phyloP scores from a whole-genome alignment of 2,329 filamentous ascomycete species.

The Alternaria sp. region DNA sequence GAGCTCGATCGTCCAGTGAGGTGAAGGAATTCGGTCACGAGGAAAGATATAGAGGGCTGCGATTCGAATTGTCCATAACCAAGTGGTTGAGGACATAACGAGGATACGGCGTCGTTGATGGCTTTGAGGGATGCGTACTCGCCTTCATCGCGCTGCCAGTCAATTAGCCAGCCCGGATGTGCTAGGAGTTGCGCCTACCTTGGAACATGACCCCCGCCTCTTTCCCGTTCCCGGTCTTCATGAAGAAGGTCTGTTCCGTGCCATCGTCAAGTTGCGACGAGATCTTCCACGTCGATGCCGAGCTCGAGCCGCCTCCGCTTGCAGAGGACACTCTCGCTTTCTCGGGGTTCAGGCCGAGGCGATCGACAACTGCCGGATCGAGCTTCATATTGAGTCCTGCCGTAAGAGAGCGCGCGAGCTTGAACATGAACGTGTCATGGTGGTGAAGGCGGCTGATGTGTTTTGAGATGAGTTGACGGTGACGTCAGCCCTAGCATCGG shows the following conservation, averaged over 20 bases:
- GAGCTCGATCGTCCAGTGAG: conserved; percentile 44
- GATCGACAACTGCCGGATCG: conserved; percentile 69
- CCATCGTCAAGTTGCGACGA: conserved; percentile 58
- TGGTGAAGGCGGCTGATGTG: background rate
- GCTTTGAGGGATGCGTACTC: conserved; percentile 87
- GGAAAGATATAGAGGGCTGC: conserved; percentile 59
- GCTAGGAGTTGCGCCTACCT: conserved; percentile 53
- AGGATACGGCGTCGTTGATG: conserved; percentile 74
- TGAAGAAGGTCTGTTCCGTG: conserved; percentile 67
- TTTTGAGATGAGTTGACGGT: background rate
- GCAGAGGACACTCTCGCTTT: conserved; percentile 65
- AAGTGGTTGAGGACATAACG: conserved; percentile 77
- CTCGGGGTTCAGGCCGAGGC: conserved; percentile 66
- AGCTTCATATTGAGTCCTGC: conserved; percentile 55
- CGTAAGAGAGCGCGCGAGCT: background rate
- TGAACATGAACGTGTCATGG: background rate
- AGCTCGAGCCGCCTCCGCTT: conserved; percentile 71
- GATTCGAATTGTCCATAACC: conserved; percentile 70
- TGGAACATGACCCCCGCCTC: conserved; percentile 74
- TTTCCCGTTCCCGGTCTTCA: conserved; percentile 72
- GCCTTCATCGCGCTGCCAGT: conserved; percentile 57
- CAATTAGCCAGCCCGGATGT: background rate
- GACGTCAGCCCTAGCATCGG: conserved; percentile 3
- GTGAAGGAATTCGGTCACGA: conserved; percentile 82
- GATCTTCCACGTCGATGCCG: conserved; percentile 71